These are phyloP conservation scores for Umbelopsis sp. DNA, from an alignment of 192 early-diverging fungal genomes.

Conservation along the genomic window DNA sequence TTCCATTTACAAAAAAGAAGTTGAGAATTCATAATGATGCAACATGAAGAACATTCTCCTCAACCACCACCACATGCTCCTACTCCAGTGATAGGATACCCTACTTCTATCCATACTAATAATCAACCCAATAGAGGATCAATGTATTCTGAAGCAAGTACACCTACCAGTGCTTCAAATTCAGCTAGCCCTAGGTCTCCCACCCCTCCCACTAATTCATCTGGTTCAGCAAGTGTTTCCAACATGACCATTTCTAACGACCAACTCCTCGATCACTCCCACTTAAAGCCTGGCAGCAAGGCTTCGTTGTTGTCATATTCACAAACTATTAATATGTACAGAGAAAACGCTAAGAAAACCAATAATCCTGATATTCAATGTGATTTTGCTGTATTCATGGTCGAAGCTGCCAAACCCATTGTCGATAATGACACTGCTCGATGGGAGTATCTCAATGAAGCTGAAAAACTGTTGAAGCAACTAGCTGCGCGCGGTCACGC, in stretches of 20 bases:
- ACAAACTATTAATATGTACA: slow-evolving; percentile 58
- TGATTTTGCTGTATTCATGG: slow-evolving; percentile 66
- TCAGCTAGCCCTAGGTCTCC: slow-evolving; percentile 18
- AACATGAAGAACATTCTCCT: slow-evolving; percentile 6
- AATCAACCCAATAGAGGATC: slow-evolving; percentile 1
- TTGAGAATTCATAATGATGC: slow-evolving; percentile 3
- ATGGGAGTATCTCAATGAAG: slow-evolving; percentile 61
- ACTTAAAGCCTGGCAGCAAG: slow-evolving; percentile 60
- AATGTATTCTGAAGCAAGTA: slow-evolving; percentile 8
- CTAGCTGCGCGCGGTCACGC: slow-evolving; percentile 55
- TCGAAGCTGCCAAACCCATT: slow-evolving; percentile 50
- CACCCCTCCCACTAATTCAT: not conserved
- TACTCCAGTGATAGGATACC: not conserved
- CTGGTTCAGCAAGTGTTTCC: not conserved
- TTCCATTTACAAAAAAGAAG: too few species aligned
- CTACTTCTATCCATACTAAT: not conserved
- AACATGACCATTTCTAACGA: slow-evolving; percentile 19
- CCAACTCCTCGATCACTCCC: slow-evolving; percentile 50
- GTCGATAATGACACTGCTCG: slow-evolving; percentile 41
- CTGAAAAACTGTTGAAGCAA: slow-evolving; percentile 60
- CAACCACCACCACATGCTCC: slow-evolving; percentile 7
- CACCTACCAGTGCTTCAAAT: slow-evolving; percentile 11
- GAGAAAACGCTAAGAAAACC: slow-evolving; percentile 65
- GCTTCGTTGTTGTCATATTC: slow-evolving; percentile 56
- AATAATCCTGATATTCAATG: slow-evolving; percentile 59